Conservation (phyloP, 768 basidiomycete species). For the Mycena albidolilacea region DNA sequence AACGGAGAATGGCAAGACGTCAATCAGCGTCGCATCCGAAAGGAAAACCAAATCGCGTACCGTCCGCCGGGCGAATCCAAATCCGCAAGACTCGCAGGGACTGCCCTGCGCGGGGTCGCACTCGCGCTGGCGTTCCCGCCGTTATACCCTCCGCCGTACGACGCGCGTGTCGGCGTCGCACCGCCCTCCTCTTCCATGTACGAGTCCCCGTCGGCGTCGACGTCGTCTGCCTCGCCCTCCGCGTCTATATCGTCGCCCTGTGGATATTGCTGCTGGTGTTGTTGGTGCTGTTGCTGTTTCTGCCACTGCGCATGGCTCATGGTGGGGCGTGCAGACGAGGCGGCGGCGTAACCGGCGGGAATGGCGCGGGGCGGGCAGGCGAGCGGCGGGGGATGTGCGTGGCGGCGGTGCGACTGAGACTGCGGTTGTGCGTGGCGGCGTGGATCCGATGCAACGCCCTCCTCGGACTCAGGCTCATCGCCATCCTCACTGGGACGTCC, state of each 20-base stretch:
- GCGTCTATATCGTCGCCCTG: slow-evolving; percentile 45
- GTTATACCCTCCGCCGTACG: slow-evolving; percentile 22
- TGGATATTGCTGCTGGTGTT: neutral
- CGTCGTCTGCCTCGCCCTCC: slow-evolving; percentile 45
- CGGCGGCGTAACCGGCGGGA: slow-evolving; percentile 27
- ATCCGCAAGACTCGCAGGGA: slow-evolving; percentile 66
- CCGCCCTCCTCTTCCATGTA: slow-evolving; percentile 46
- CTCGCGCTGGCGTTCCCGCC: slow-evolving; percentile 23
- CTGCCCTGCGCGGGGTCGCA: slow-evolving; percentile 45
- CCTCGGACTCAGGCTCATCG: slow-evolving; percentile 50
- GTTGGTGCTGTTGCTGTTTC: neutral
- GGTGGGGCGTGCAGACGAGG: slow-evolving; percentile 13
- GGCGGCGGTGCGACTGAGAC: neutral
- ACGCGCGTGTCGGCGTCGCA: slow-evolving; percentile 29
- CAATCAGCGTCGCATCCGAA: neutral
- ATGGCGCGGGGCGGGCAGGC: slow-evolving; percentile 37
- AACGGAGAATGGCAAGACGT: slow-evolving; percentile 19
- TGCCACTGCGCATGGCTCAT: neutral
- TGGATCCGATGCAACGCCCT: slow-evolving; percentile 39
- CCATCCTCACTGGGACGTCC: slow-evolving; percentile 34
- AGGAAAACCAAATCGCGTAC: slow-evolving; percentile 55
- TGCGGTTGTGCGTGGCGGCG: neutral
- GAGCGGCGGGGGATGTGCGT: neutral
- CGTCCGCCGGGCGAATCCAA: slow-evolving; percentile 72
- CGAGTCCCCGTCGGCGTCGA: slow-evolving; percentile 42